Conservation (phyloP, 768 basidiomycete species). For the Kwoniella pini region DNA sequence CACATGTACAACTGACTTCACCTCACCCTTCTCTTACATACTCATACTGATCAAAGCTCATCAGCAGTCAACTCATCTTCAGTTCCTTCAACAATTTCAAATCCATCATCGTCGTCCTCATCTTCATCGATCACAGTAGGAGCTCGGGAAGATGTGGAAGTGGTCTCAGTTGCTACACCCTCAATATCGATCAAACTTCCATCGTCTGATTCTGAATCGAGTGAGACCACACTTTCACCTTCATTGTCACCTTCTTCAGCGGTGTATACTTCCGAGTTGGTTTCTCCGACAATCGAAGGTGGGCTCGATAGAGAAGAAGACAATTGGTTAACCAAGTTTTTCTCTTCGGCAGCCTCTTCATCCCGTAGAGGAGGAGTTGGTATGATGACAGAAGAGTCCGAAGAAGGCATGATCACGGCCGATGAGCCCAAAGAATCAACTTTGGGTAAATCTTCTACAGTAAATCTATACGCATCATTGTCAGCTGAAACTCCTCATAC, state of each 20-base stretch:
- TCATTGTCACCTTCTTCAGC: conserved; percentile 21
- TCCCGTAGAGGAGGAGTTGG: neutral
- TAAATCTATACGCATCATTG: conserved; percentile 19
- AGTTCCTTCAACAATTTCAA: conserved; percentile 37
- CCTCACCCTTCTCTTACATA: neutral
- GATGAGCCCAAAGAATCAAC: conserved; percentile 36
- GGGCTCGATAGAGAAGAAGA: neutral
- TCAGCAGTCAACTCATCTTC: conserved; percentile 32
- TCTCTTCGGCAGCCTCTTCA: neutral
- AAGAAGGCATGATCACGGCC: conserved; percentile 47
- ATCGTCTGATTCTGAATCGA: conserved; percentile 7
- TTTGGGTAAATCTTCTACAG: conserved; percentile 27
- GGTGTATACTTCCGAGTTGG: neutral
- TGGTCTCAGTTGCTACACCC: conserved; percentile 56
- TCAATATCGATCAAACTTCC: conserved; percentile 45
- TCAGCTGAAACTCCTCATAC: neutral
- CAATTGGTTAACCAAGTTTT: neutral
- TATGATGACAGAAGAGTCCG: conserved; percentile 6
- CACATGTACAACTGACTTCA: no score
- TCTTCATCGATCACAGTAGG: conserved; percentile 7
- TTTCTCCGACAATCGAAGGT: neutral
- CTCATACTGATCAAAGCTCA: conserved; percentile 16
- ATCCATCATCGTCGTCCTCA: conserved; percentile 30
- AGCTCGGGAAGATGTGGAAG: conserved; percentile 14
- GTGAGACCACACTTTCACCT: conserved; percentile 15